These are phyloP conservation scores for Cladosporium sphaerospermum DNA, from an alignment of 2,329 filamentous ascomycete species.

Conservation along the genomic window DNA sequence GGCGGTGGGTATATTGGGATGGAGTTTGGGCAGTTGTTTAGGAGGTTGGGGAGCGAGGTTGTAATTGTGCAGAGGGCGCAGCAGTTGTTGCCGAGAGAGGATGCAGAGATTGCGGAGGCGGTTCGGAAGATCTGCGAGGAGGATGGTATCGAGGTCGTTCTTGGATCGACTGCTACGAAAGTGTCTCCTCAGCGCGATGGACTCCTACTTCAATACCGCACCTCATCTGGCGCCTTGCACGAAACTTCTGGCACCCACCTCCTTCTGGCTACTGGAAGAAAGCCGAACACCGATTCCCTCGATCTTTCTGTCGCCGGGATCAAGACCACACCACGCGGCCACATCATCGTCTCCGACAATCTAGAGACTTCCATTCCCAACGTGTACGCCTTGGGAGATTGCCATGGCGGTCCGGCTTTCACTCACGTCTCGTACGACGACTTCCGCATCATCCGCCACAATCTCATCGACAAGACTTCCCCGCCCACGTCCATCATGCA, in stretches of 20 bases:
- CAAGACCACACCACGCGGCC: conserved; percentile 36
- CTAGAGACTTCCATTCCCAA: conserved; percentile 40
- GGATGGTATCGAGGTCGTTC: conserved; percentile 42
- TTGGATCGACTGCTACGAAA: conserved; percentile 30
- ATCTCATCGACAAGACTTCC: conserved; percentile 32
- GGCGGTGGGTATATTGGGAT: conserved; percentile 50
- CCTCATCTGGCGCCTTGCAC: conserved; percentile 20
- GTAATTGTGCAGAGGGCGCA: conserved; percentile 38
- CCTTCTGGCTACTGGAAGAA: conserved; percentile 45
- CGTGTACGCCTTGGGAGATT: conserved; percentile 48
- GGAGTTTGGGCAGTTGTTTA: conserved; percentile 50
- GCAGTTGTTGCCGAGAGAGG: conserved; percentile 38
- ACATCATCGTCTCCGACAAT: conserved; percentile 40
- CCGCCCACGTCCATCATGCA: conserved; percentile 23
- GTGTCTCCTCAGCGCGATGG: conserved; percentile 19
- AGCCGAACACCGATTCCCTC: conserved; percentile 45
- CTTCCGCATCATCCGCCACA: conserved; percentile 46
- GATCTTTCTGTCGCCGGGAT: conserved; percentile 39
- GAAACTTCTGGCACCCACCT: conserved; percentile 39
- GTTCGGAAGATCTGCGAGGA: conserved; percentile 40
- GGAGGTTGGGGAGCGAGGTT: conserved; percentile 45
- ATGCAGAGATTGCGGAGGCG: conserved; percentile 42
- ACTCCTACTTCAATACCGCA: conserved; percentile 10
- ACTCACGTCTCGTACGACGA: conserved; percentile 54
- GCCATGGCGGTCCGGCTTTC: conserved; percentile 48